Conservation (phyloP, 352 stramenopile species). For the Pythium brassicae region DNA sequence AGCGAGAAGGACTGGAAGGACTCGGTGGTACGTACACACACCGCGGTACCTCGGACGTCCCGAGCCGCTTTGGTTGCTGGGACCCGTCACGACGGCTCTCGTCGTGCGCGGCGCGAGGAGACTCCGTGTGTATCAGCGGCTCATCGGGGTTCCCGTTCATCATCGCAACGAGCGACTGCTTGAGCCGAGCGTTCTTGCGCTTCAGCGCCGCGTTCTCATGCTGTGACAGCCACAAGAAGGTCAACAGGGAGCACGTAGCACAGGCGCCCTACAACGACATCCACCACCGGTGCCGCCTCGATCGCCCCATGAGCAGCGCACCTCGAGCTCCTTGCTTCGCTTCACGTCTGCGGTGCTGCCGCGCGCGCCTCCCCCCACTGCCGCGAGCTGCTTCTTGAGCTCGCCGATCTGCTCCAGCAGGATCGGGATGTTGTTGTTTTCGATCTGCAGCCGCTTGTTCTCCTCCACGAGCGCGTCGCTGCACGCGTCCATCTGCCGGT, state of each 20-base stretch:
- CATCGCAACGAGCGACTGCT: slow-evolving; percentile 27
- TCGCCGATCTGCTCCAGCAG: slow-evolving; percentile 62
- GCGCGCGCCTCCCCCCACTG: neutral
- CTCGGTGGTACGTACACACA: neutral
- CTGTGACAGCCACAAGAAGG: slow-evolving; percentile 11
- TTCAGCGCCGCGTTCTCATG: slow-evolving; percentile 43
- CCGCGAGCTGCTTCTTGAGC: slow-evolving; percentile 51
- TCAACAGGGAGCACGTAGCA: neutral
- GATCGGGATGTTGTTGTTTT: slow-evolving; percentile 86
- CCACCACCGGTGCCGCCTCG: neutral
- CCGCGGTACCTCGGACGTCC: slow-evolving; percentile 5
- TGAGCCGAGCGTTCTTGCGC: slow-evolving; percentile 38
- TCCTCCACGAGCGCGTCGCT: slow-evolving; percentile 50
- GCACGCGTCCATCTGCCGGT: slow-evolving; percentile 40
- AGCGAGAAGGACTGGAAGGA: too few species aligned
- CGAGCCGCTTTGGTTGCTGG: slow-evolving; percentile 5
- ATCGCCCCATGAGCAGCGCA: slow-evolving; percentile 6
- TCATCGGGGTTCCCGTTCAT: slow-evolving; percentile 12
- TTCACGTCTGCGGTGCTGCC: slow-evolving; percentile 16
- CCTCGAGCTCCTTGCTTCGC: slow-evolving; percentile 41
- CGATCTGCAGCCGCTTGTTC: slow-evolving; percentile 59
- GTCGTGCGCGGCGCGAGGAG: slow-evolving; percentile 1
- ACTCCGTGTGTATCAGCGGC: neutral
- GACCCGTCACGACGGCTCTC: neutral
- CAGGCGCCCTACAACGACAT: neutral